phyloP scores from a whole-genome alignment of 768 basidiomycete genomes.

The Leucogyrophana mollusca region DNA sequence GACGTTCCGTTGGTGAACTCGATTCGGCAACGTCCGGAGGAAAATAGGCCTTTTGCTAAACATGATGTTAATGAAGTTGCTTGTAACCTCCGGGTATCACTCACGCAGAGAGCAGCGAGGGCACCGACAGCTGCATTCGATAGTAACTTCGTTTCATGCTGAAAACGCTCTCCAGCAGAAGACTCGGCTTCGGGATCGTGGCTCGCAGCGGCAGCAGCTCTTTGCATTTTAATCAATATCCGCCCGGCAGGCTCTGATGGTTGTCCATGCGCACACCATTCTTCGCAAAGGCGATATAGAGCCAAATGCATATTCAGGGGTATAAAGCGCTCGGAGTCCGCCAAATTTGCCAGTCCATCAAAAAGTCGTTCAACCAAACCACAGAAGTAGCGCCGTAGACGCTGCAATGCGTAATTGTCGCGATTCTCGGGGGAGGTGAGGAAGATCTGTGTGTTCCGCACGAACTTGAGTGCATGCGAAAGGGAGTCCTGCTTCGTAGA shows the following conservation, averaged over 20 bases:
- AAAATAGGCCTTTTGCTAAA: conserved; percentile 77
- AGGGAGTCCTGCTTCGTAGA: conserved; percentile 71
- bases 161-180: conserved; percentile 57
- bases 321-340: conserved; percentile 75
- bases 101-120: conserved; percentile 82
- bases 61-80: conserved; percentile 3
- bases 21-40: conserved; percentile 52
- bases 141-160: conserved; percentile 66
- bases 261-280: conserved; percentile 88
- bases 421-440: conserved; percentile 70
- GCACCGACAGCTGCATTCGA: conserved; percentile 86
- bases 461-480: conserved; percentile 80
- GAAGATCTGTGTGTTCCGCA: conserved; percentile 77
- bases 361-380: conserved; percentile 86
- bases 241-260: conserved; percentile 73
- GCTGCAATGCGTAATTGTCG: conserved; percentile 75
- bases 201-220: conserved; percentile 52
- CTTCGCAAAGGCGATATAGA: conserved; percentile 83
- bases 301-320: conserved; percentile 73
- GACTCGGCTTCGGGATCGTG: conserved; percentile 53
- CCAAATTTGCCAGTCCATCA: conserved; percentile 66
- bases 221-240: conserved; percentile 69
- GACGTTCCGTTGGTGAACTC: conserved; percentile 62
- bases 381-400: conserved; percentile 87
- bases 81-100: conserved; percentile 31